These are phyloP conservation scores for Aureobasidium leucospermi DNA, from an alignment of 2,329 filamentous ascomycete genomes.

Conservation along the genomic window DNA sequence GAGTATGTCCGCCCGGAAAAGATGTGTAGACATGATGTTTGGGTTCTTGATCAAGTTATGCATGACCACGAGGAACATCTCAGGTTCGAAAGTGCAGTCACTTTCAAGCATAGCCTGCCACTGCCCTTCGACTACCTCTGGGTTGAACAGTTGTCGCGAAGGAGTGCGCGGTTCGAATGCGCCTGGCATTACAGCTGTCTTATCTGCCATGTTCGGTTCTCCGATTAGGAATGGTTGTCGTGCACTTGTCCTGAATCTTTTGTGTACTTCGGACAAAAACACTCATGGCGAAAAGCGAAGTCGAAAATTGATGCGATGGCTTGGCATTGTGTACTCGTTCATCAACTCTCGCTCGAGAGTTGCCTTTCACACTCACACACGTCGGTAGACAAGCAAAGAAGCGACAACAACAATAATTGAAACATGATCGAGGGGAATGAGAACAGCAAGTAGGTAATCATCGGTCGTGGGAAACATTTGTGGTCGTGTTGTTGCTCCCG, in stretches of 20 bases:
- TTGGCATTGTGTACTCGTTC: background rate
- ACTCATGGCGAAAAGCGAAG: no score
- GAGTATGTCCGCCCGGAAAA: conserved; percentile 71
- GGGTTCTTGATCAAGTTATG: conserved; percentile 69
- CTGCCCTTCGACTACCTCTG: conserved; percentile 4
- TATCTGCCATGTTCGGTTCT: background rate
- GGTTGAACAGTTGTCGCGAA: background rate
- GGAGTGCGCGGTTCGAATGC: background rate
- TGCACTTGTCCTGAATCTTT: no score
- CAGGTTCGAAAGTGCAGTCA: conserved; percentile 56
- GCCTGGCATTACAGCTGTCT: background rate
- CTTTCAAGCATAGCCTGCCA: conserved; percentile 28
- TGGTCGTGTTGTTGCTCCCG: no score
- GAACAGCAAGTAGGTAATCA: no score
- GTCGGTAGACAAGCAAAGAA: no score
- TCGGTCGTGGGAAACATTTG: no score
- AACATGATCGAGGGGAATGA: no score
- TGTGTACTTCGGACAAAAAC: background rate
- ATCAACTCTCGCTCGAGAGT: no score
- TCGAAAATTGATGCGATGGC: background rate
- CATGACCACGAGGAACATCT: conserved; percentile 61
- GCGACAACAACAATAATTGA: no score
- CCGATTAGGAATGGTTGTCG: background rate
- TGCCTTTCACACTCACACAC: no score
- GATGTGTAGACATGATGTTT: conserved; percentile 69